phyloP scores from a whole-genome alignment of 1,284 basidiomycete species.

The Rhodotorula sp. region DNA sequence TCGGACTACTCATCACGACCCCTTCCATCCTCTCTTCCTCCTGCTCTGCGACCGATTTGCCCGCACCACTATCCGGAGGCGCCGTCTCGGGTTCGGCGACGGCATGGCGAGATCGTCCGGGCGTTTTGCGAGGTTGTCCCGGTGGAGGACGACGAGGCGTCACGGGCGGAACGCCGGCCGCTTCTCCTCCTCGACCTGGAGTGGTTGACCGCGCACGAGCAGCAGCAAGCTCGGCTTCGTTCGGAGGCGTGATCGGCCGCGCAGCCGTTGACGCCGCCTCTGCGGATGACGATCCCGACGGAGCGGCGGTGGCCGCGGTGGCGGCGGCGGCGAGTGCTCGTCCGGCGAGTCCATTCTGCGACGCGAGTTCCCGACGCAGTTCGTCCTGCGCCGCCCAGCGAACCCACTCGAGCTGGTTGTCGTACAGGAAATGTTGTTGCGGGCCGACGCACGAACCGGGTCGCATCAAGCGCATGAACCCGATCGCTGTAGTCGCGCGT shows the following conservation, averaged over 20 bases:
- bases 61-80: neutral
- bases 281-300: neutral
- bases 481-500: constrained; percentile 62
- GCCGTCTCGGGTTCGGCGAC: constrained; percentile 32
- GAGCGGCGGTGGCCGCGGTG: neutral
- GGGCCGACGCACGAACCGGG: constrained; percentile 61
- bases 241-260: constrained; percentile 31
- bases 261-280: too few relatives aligned
- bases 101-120: constrained; percentile 31
- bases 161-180: neutral
- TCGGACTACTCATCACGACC: constrained; percentile 14
- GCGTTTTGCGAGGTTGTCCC: constrained; percentile 41
- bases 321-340: neutral
- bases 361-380: constrained; percentile 16
- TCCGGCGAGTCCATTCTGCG: neutral
- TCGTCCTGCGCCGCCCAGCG: constrained; percentile 85
- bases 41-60: neutral
- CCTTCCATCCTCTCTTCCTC: constrained; percentile 31
- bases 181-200: neutral
- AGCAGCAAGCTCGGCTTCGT: constrained; percentile 19
- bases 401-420: constrained; percentile 90
- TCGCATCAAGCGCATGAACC: constrained; percentile 95
- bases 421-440: constrained; percentile 86
- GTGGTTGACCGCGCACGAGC: neutral
- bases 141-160: constrained; percentile 24